These are phyloP conservation scores for Pseudocercospora ulei DNA, from an alignment of 2,329 filamentous ascomycete species.

Conservation along the genomic window DNA sequence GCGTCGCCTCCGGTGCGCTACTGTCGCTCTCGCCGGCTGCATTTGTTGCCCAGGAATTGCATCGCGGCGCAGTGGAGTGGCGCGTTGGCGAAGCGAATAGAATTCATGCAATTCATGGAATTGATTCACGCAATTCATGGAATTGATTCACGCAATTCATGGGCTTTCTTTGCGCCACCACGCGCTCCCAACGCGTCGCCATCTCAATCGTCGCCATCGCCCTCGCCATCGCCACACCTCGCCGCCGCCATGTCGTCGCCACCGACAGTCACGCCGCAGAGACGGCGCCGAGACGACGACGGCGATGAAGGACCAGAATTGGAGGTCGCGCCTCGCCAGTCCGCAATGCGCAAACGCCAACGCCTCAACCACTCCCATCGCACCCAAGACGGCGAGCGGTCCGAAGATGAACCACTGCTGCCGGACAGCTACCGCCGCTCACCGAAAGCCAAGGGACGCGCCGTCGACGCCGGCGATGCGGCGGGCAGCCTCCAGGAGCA, in stretches of 20 bases:
- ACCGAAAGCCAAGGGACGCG: slow-evolving; percentile 23
- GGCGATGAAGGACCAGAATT: too few relatives aligned
- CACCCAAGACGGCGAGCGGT: slow-evolving; percentile 3
- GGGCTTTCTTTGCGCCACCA: too few relatives aligned
- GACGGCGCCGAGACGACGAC: slow-evolving; percentile 18
- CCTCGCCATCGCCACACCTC: neutral
- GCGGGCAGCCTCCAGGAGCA: neutral
- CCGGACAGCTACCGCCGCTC: slow-evolving; percentile 33
- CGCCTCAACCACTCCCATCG: slow-evolving; percentile 13
- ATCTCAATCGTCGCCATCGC: neutral
- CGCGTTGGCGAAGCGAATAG: too few relatives aligned
- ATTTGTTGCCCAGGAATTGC: too few relatives aligned
- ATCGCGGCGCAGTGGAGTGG: too few relatives aligned
- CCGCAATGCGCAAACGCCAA: slow-evolving; percentile 21
- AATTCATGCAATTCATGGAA: too few relatives aligned
- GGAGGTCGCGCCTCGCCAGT: too few relatives aligned
- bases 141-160: too few relatives aligned
- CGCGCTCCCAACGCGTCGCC: slow-evolving; percentile 12
- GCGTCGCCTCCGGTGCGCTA: neutral
- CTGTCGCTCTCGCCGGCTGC: neutral
- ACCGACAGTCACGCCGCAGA: slow-evolving; percentile 14
- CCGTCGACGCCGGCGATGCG: slow-evolving; percentile 2
- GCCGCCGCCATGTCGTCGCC: slow-evolving; percentile 14
- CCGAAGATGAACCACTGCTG: slow-evolving; percentile 25
- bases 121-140: too few relatives aligned